phyloP scores from a whole-genome alignment of 176 grass and related monocot genomes.

The Pontederia paniculata region DNA sequence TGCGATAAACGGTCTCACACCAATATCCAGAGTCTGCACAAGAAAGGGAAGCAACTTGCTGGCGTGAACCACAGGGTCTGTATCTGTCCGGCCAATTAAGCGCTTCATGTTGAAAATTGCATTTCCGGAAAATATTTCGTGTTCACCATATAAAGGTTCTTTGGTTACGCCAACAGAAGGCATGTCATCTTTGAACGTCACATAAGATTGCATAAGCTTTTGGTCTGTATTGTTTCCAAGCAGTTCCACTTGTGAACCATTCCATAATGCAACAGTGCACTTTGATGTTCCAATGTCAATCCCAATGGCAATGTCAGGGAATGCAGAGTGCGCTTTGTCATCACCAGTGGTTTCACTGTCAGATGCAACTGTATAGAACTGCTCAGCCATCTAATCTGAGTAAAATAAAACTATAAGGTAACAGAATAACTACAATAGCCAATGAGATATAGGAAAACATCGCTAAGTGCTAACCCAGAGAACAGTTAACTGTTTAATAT shows the following conservation, averaged over 20 bases:
- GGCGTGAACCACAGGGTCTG: slow-evolving; percentile 58
- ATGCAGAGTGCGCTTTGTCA: slow-evolving; percentile 31
- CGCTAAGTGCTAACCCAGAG: too few species aligned
- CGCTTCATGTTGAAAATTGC: slow-evolving; percentile 72
- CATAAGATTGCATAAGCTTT: slow-evolving; percentile 62
- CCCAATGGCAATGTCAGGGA: slow-evolving; percentile 55
- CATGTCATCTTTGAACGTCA: slow-evolving; percentile 61
- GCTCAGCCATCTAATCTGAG: slow-evolving; percentile 60
- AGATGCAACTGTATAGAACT: slow-evolving; percentile 40
- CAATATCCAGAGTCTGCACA: slow-evolving; percentile 55
- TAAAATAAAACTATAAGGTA: slow-evolving; percentile 3
- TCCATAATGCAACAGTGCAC: slow-evolving; percentile 60
- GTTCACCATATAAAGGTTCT: slow-evolving; percentile 31
- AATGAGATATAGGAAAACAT: background rate
- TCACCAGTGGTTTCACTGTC: slow-evolving; percentile 49
- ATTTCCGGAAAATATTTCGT: slow-evolving; percentile 63
- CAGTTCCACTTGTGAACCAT: slow-evolving; percentile 44
- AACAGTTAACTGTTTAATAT: too few species aligned
- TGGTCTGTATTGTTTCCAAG: slow-evolving; percentile 53
- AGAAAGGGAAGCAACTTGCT: slow-evolving; percentile 60
- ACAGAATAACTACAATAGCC: background rate
- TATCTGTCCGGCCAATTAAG: slow-evolving; percentile 53
- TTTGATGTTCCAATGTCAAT: slow-evolving; percentile 71
- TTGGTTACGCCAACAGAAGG: slow-evolving; percentile 44
- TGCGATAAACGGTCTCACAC: slow-evolving; percentile 57